Evolutionary conservation across 495 filamentous ascomycete genomes (phyloP), one percentile per base, ranked within the genome.

Genomic region (Schizothecium vesticola): DNA sequence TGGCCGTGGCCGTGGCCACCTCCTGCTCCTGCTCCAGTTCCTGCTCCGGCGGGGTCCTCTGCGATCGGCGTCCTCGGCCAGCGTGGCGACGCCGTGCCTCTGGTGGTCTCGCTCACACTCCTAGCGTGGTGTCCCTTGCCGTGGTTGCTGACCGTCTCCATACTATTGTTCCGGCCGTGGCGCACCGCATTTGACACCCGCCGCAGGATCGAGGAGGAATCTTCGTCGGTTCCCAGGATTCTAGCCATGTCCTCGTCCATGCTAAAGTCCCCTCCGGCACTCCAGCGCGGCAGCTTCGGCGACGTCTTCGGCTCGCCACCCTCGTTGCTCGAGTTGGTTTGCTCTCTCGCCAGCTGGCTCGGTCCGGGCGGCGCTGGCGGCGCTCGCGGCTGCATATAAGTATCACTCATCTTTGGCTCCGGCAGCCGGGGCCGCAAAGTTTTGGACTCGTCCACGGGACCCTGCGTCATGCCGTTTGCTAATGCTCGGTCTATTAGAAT

Each of bases 201-300:
- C 51, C 93, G 91, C 64, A 97, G 79, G 65, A 97, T 90, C 1
- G 91, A 93, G 22, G 88, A 86, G 22, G 85, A 84, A 56, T 84
- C 85, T 57, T 93, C 91, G 61, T 90, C 87, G 31, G 84, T 86
- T 4, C 87, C 87, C 59, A 95, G 81, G 51, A 96, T 92, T 22
- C 92, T 88, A 57, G 89, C 87, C 83, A 96, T 89, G 71, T 97
- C 95, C 70, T 97, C 93, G 70, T 97, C 94, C 89, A 93, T 88
- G 55, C 89, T 91, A 70, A 94, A 91, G 68, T 94, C 92, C 61
- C 88, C 90, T 59, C 89, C 88, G 31, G 84, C 83, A 75, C 85
- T 92, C 79, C 91, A 91, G 43, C 90, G 87, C 60, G 91, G 86
- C 69, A 93, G 78, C 63, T 88, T 89, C 23, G 90, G 89, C n/a